Evolutionary conservation across 352 stramenopile genomes (phyloP), one percentile per base, ranked within the genome.

Genomic region (Discostella stelligera): DNA sequence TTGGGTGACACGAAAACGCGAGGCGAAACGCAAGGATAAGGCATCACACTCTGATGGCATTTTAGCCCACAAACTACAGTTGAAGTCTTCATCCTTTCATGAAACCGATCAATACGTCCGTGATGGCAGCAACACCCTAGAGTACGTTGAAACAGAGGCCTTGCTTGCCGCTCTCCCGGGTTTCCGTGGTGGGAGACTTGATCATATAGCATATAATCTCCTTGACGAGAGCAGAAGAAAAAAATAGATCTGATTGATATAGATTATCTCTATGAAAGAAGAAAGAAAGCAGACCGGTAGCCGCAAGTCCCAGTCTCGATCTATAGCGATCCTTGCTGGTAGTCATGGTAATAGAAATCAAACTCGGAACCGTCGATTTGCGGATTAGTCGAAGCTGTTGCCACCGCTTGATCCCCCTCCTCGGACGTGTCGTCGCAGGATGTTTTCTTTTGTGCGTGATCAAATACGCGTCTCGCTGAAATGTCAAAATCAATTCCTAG

Each of bases 131-230:
- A 63, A 82, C 65, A 82, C 74, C 8, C 63, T 83, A 13, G 76
- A 80, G 49, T 83, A 71, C 27, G 50, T 83, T n/a, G 76, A 83
- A 41, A 80, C 71, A 9, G 76, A 83, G 53, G 76, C 76, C n/a
- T 67, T 83, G 7, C 64, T 83, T 61, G 76, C 76, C 53, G 76
- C 76, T 59, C 68, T 83, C 39, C 76, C 76, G 7, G 76, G 76
- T 1, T 83, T 83, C 66, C 56, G 70, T 44, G 44, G 46, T 46
- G 76, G 76, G 32, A 50, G 67, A 14, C 60, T 83, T 7, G 71
- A 70, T 50, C 76, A 83, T 18, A 77, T 83, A 52, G 60, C 64
- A 66, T 60, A 80, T n/a, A 77, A 37, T 66, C 61, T 83, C 21
- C 63, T 74, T 49, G 63, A 75, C 46, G 54, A 77, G 62, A 30